Evolutionary conservation across 352 stramenopile species (phyloP).

Genomic region (Pythium aristosporum): DNA sequence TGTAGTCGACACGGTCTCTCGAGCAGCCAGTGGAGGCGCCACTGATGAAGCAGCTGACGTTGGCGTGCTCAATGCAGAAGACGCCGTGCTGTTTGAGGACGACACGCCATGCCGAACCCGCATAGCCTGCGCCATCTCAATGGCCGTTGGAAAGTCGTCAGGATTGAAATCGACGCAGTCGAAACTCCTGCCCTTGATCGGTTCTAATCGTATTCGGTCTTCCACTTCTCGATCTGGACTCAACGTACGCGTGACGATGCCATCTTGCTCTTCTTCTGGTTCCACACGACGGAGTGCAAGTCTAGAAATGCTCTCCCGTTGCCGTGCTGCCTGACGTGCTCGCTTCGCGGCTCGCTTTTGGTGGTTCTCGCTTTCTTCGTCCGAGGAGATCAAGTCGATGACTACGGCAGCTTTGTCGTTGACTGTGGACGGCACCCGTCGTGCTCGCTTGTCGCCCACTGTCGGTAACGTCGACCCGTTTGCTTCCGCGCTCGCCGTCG

Average conservation of each 20-base stretch:
- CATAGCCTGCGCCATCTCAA: not conserved
- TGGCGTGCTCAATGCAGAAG: constrained; percentile 1
- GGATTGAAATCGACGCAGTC: constrained; percentile 24
- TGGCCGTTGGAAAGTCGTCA: constrained; percentile 36
- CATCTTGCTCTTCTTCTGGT: not conserved
- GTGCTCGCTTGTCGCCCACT: not conserved
- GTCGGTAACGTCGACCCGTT: not conserved
- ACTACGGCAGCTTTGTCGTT: constrained; percentile 8
- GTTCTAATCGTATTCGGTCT: not conserved
- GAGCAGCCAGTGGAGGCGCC: not conserved
- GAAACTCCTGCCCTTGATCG: not conserved
- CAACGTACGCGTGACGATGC: not conserved
- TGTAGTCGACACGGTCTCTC: not conserved
- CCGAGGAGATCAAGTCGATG: constrained; percentile 40
- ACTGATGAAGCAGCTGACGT: not conserved
- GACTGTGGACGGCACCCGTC: constrained; percentile 8
- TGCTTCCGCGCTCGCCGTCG: not conserved
- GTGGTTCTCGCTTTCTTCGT: constrained; percentile 25
- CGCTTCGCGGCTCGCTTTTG: constrained; percentile 8
- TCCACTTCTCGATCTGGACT: not conserved
- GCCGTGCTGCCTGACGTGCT: not conserved
- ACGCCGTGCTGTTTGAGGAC: not conserved
- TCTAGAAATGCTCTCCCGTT: constrained; percentile 2
- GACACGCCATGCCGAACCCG: not conserved
- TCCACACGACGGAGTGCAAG: not conserved